Conservation (phyloP, 108 stramenopile species). For the Cyclotella atomus region DNA sequence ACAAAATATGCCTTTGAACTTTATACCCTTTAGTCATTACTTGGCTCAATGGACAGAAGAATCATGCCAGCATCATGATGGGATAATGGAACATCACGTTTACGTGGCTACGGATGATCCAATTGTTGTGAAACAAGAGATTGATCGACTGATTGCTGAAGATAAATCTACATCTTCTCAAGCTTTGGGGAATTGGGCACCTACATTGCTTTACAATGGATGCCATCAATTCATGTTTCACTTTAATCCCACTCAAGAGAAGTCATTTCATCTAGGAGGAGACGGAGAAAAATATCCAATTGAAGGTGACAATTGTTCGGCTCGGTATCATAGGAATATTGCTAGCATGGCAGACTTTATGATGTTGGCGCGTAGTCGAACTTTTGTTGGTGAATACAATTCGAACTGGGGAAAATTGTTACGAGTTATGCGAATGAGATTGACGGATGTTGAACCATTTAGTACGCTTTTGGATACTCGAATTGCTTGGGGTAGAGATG, state of each 20-base stretch:
- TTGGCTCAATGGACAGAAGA: constrained; percentile 5
- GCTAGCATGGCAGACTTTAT: constrained; percentile 44
- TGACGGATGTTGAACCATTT: constrained; percentile 6
- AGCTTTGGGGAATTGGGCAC: background rate
- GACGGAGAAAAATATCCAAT: constrained; percentile 3
- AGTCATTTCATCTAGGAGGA: constrained; percentile 28
- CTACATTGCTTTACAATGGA: constrained; percentile 13
- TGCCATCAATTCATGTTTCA: constrained; percentile 43
- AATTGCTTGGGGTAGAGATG: constrained; percentile 26
- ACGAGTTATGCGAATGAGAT: constrained; percentile 16
- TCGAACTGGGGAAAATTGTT: constrained; percentile 53
- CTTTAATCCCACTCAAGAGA: constrained; percentile 36
- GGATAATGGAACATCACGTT: constrained; percentile 20
- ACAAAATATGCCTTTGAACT: constrained; percentile 31
- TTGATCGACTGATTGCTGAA: constrained; percentile 20
- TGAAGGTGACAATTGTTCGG: constrained; percentile 37
- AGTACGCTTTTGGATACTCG: constrained; percentile 22
- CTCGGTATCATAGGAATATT: constrained; percentile 46
- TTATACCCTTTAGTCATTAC: constrained; percentile 34
- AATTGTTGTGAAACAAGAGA: constrained; percentile 28
- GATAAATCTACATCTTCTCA: background rate
- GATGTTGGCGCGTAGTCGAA: constrained; percentile 25
- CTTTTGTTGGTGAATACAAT: constrained; percentile 54
- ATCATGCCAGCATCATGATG: constrained; percentile 10
- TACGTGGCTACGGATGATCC: constrained; percentile 54